A percentile compares a stretch with the other conserved stretches of the same genome.
Evolutionary conservation across 306 rosid species (phyloP).

Genomic region (Medicago ruthenica): DNA sequence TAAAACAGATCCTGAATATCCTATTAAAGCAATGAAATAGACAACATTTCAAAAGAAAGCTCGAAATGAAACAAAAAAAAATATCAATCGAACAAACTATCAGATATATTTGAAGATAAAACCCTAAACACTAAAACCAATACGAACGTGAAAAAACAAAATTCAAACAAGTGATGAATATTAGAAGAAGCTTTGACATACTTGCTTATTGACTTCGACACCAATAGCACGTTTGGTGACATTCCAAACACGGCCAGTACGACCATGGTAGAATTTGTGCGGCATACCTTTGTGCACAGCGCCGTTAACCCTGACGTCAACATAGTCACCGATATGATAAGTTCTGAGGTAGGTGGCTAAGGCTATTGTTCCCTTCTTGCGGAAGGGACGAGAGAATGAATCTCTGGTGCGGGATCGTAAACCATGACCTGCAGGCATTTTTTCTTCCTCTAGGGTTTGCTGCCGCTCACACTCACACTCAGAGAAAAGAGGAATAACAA

Average conservation of each 20-base stretch:
- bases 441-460: constrained; percentile 35
- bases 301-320: constrained; percentile 87
- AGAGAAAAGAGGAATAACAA: no score
- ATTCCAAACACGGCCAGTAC: constrained; percentile 22
- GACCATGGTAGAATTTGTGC: constrained; percentile 11
- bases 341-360: constrained; percentile 79
- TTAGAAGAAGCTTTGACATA: background rate
- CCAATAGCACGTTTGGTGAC: constrained; percentile 15
- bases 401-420: constrained; percentile 80
- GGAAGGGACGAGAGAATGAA: constrained; percentile 82
- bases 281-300: constrained; percentile 46
- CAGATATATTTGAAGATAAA: no score
- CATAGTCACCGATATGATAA: constrained; percentile 76
- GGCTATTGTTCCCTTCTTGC: constrained; percentile 96
- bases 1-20: no score
- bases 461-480: no score
- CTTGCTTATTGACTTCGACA: constrained; percentile 50
- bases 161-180: no score
- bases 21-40: no score
- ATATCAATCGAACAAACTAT: no score
- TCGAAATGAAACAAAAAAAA: no score
- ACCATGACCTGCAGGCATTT: constrained; percentile 97
- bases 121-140: no score
- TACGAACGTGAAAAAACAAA: no score
- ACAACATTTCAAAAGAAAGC: no score